These are phyloP conservation scores for Puccinia polysora DNA, from an alignment of 1,284 basidiomycete genomes.

Conservation along the genomic window DNA sequence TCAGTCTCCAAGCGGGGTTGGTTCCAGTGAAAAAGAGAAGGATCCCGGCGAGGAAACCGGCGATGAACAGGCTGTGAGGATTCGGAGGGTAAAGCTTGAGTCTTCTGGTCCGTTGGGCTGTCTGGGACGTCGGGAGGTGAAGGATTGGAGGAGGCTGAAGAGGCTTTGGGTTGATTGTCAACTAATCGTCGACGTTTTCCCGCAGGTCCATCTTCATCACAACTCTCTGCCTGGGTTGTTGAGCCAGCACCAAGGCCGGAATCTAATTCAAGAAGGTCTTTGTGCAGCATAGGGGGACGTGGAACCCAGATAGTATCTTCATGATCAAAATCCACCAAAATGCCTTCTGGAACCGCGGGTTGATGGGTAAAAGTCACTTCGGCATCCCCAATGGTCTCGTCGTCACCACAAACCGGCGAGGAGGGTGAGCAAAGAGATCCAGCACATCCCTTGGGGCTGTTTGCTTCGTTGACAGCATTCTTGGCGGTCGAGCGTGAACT, in stretches of 20 bases:
- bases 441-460: neutral
- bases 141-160: neutral
- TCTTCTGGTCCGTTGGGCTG: too few relatives aligned
- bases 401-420: neutral
- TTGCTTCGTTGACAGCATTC: neutral
- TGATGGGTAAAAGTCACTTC: neutral
- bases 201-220: slow-evolving; percentile 26
- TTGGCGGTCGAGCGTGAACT: neutral
- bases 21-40: slow-evolving; percentile 29
- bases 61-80: neutral
- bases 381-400: neutral
- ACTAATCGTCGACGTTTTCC: slow-evolving; percentile 21
- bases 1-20: slow-evolving; percentile 6
- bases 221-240: neutral
- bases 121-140: neutral
- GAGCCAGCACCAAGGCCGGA: neutral
- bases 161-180: neutral
- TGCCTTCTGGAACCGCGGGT: slow-evolving; percentile 2
- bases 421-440: neutral
- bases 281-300: slow-evolving; percentile 10
- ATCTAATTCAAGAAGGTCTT: slow-evolving; percentile 16
- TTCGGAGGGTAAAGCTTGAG: too few relatives aligned
- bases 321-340: slow-evolving; percentile 42
- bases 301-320: slow-evolving; percentile 41
- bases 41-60: slow-evolving; percentile 9